Percentiles rank a stretch among this genome's conserved stretches.
These are phyloP conservation scores for Leccinum barrowsii DNA, from an alignment of 768 basidiomycete genomes.

Conservation along the genomic window DNA sequence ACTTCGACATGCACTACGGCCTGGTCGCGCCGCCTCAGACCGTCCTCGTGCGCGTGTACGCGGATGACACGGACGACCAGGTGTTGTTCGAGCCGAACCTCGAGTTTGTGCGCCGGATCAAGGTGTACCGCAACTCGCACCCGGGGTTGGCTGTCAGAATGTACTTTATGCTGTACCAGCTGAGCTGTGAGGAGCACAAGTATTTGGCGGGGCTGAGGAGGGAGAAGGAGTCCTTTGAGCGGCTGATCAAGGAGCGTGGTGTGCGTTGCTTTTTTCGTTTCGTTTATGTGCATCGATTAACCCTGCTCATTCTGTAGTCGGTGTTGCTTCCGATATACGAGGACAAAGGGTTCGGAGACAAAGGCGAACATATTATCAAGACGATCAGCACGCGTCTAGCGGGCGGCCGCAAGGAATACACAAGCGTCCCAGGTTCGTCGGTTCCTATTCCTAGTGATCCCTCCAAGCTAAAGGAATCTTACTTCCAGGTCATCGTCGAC, in stretches of 20 bases:
- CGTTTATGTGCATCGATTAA: not conserved
- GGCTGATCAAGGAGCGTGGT: slow-evolving; percentile 86
- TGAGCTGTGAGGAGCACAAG: slow-evolving; percentile 93
- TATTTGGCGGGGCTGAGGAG: slow-evolving; percentile 84
- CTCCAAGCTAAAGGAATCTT: not conserved
- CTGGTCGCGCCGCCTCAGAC: slow-evolving; percentile 74
- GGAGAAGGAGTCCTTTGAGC: slow-evolving; percentile 93
- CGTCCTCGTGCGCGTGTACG: slow-evolving; percentile 82
- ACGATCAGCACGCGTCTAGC: slow-evolving; percentile 84
- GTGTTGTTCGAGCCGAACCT: slow-evolving; percentile 92
- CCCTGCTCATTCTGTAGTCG: too few relatives aligned
- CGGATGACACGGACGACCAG: slow-evolving; percentile 90
- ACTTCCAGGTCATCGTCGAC: slow-evolving; percentile 85
- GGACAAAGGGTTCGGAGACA: slow-evolving; percentile 42
- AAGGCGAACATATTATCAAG: slow-evolving; percentile 61
- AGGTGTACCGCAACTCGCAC: slow-evolving; percentile 86
- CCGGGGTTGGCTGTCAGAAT: slow-evolving; percentile 82
- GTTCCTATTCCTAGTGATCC: not conserved
- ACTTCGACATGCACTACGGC: slow-evolving; percentile 79
- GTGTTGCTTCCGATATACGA: slow-evolving; percentile 63
- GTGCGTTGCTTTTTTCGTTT: slow-evolving; percentile 46
- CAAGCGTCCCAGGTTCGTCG: slow-evolving; percentile 61
- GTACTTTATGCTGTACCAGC: slow-evolving; percentile 93
- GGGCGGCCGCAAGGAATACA: slow-evolving; percentile 70
- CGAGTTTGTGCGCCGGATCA: slow-evolving; percentile 88